Base-by-base conservation (phyloP, 805 yeast species). In the Metschnikowia sp. region DNA sequence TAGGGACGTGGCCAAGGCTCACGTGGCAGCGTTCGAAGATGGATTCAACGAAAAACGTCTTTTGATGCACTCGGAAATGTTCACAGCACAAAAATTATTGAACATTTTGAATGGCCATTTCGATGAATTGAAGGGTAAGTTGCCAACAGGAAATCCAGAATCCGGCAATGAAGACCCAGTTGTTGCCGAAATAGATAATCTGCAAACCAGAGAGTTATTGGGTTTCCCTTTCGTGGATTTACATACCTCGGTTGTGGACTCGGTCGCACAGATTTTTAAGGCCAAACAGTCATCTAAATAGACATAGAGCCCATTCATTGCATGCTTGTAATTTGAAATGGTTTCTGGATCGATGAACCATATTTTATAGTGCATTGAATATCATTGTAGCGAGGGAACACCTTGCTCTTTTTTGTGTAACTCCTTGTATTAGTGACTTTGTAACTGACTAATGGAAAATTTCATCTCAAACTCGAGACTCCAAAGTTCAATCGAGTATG, bases 81-180 rank as follows among this genome's bases (percentile, higher is more conserved):
- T 62, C 48, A 48, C 53, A 8, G 41, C 61, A 28, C 76, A 71
- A 51, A 52, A 47, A 18, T 49, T 70, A 11, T 43, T 63, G 30
- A 71, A 72, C 51, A 58, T 65, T 28, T 53, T 74, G 45, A 61
- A 64, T 52, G 61, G 66, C 15, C 60, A 71, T 8, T 69, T 77
- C 60, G 77, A 79, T 4, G 57, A 66, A 50, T 64, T 76, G 47
- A 62, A 62, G 42, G 78, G 74, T 12, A 71, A 72, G 50, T 62
- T 80, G 39, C 72, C 82, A 3, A 65, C 58, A 10, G 77, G 76
- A 26, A 58, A 59, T n/a, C 76, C 77, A n/a, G 65, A 70, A 44
- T 39, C 62, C 36, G 65, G 61, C 36, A 19, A n/a, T 13, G 32
- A 8, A 10, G 43, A 42, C 41, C 59, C 44, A 10, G 42, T 49